phyloP scores from a whole-genome alignment of 768 basidiomycete species.

The Collybia sp. region DNA sequence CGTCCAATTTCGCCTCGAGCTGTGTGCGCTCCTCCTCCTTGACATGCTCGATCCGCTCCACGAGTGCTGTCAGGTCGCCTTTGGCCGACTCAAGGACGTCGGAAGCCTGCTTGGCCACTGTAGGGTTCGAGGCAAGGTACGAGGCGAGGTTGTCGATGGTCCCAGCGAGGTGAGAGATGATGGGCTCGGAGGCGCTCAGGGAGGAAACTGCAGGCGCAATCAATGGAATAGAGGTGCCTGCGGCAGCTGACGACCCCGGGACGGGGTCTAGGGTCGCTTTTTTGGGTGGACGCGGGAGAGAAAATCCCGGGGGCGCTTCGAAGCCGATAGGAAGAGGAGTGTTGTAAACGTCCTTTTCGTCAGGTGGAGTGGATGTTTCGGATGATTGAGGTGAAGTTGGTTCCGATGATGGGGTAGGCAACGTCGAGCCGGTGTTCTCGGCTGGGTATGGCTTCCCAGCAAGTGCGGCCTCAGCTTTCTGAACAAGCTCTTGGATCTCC shows the following conservation, averaged over 20 bases:
- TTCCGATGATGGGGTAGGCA: conserved; percentile 6
- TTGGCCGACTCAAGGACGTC: conserved; percentile 79
- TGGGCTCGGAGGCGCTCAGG: conserved; percentile 76
- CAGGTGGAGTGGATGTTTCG: conserved; percentile 7
- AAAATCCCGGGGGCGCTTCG: conserved; percentile 89
- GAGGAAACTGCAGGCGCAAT: conserved; percentile 78
- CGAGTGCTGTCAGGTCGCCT: conserved; percentile 74
- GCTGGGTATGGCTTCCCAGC: conserved; percentile 34
- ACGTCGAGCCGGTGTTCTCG: conserved; percentile 12
- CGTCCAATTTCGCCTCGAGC: conserved; percentile 64
- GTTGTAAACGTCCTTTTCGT: conserved; percentile 49
- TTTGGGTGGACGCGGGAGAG: conserved; percentile 53
- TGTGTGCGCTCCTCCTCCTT: conserved; percentile 74
- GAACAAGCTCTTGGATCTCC: conserved; percentile 63
- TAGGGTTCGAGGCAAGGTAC: conserved; percentile 72
- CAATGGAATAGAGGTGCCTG: conserved; percentile 56
- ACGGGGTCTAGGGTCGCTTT: conserved; percentile 20
- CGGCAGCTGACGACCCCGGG: conserved; percentile 3
- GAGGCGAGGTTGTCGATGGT: conserved; percentile 91
- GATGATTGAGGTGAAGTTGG: background rate
- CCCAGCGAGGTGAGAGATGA: conserved; percentile 85
- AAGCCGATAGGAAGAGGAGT: conserved; percentile 86
- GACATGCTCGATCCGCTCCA: conserved; percentile 68
- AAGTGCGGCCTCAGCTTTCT: conserved; percentile 70
- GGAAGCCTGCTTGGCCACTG: conserved; percentile 60